Evolutionary conservation across 768 basidiomycete species (phyloP), one percentile per base, ranked within the genome.

Genomic region (Filobasidium floriforme): DNA sequence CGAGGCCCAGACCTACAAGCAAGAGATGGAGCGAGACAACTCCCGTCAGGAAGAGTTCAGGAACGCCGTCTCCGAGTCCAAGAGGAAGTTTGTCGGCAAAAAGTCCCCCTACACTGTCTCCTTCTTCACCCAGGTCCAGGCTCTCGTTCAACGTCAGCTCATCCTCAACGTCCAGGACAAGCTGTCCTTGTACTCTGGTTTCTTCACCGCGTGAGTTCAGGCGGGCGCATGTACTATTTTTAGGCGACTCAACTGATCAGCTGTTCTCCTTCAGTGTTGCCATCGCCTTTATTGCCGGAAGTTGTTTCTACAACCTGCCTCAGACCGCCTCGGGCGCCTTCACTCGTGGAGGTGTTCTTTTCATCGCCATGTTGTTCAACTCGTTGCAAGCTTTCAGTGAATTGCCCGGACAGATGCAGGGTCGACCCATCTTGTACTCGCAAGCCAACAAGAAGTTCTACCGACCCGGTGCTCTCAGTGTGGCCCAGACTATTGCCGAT

Each of bases 271-370:
- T 60, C 32, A 59, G 54, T 51, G 61, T 66, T 60, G 65, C 65
- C 40, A 66, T 66, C 51, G 65, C 86, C n/a, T 72, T 89, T 55
- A 82, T 89, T 49, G 81, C 89, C 70, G 90, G 90, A 41, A 86
- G 83, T 9, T 85, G 87, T 9, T 94, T 85, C 81, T 85, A 86
- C 72, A 84, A 87, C 59, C 83, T 88, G 59, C 88, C 89, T 1
- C 72, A 82, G 15, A 87, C 88, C 0, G 85, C 91, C 7, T 82
- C 83, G 49, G 92, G 92, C 40, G 89, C 87, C 0, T 96, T 96
- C 80, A 91, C 90, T 28, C 85, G 91, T 68, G 90, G 89, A 55
- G 83, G 88, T 78, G 85, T 91, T 37, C 84, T 93, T 61, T 92
- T 92, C 75, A 75, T 81, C 63, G 79, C 78, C 68, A 75, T 80